phyloP scores from a whole-genome alignment of 371 early-diverging fungal species.

The Saksenaea vasiformis region DNA sequence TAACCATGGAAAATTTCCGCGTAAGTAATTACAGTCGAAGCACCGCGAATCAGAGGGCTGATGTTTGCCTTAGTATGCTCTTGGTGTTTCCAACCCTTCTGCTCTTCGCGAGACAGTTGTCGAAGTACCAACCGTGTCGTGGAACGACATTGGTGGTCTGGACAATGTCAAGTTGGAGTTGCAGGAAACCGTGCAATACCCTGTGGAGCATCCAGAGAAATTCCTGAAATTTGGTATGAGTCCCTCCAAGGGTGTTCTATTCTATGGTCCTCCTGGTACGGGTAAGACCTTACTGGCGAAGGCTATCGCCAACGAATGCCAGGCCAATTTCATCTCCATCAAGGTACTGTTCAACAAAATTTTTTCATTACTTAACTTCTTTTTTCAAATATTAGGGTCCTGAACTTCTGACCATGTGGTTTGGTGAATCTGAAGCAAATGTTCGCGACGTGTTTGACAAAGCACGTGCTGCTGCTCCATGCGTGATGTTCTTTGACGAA shows the following conservation, averaged over 20 bases:
- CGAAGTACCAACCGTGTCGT: constrained; percentile 98
- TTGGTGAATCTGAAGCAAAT: constrained; percentile 99
- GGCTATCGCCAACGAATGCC: constrained; percentile 99
- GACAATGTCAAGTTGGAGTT: constrained; percentile 99
- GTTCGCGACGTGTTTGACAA: constrained; percentile 99
- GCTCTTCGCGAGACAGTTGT: constrained; percentile 99
- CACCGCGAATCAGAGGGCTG: background rate
- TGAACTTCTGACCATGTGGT: constrained; percentile 99
- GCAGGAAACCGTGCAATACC: constrained; percentile 99
- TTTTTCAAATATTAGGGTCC: constrained; percentile 76
- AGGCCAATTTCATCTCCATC: constrained; percentile 99
- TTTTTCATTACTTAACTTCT: background rate
- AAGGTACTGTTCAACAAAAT: constrained; percentile 59
- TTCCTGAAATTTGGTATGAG: constrained; percentile 99
- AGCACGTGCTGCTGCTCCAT: constrained; percentile 99
- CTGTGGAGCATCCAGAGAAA: constrained; percentile 99
- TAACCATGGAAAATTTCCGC: constrained; percentile 99
- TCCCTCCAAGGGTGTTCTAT: constrained; percentile 99
- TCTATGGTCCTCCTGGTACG: constrained; percentile 99
- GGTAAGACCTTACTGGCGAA: constrained; percentile 99
- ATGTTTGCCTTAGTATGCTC: constrained; percentile 64
- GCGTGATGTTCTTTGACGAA: constrained; percentile 99
- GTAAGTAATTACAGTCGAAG: constrained; percentile 24
- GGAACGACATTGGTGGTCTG: constrained; percentile 99
- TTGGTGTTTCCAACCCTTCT: constrained; percentile 98